Evolutionary conservation across 2,329 filamentous ascomycete species (phyloP).

Genomic region (Niveomyces coronatus): DNA sequence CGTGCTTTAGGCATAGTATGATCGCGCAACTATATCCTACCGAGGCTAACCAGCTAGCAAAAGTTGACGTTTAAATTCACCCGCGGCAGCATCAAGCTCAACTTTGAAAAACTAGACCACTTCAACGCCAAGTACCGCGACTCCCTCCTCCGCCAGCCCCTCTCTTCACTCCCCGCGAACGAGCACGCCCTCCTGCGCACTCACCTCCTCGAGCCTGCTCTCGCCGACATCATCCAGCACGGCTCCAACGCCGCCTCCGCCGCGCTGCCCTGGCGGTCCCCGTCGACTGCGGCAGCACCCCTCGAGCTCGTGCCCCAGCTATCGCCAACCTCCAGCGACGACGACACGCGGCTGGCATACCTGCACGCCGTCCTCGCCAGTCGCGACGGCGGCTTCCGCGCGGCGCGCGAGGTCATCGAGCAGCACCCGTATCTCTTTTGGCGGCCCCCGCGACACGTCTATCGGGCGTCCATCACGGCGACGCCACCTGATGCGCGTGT

Average conservation of each 20-base stretch:
- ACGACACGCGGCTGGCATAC: slow-evolving; percentile 13
- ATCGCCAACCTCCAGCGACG: background rate
- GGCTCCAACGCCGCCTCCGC: slow-evolving; percentile 12
- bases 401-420: slow-evolving; percentile 14
- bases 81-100: slow-evolving; percentile 77
- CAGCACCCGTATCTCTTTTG: slow-evolving; percentile 29
- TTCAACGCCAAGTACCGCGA: slow-evolving; percentile 60
- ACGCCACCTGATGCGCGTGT: slow-evolving; percentile 13
- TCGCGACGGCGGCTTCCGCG: slow-evolving; percentile 18
- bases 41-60: background rate
- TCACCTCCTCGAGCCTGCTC: slow-evolving; percentile 15
- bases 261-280: background rate
- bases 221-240: slow-evolving; percentile 15
- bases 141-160: slow-evolving; percentile 20
- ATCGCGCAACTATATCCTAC: too few relatives aligned
- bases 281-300: slow-evolving; percentile 1
- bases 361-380: slow-evolving; percentile 14
- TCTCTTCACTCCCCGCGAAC: slow-evolving; percentile 14
- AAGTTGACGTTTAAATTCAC: slow-evolving; percentile 83
- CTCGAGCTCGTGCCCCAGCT: slow-evolving; percentile 19
- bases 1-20: background rate
- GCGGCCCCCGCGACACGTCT: slow-evolving; percentile 22
- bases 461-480: slow-evolving; percentile 18
- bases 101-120: slow-evolving; percentile 67
- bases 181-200: slow-evolving; percentile 17